Evolutionary conservation across 805 yeast genomes (phyloP).

Genomic region (Ascoidea asiatica): DNA sequence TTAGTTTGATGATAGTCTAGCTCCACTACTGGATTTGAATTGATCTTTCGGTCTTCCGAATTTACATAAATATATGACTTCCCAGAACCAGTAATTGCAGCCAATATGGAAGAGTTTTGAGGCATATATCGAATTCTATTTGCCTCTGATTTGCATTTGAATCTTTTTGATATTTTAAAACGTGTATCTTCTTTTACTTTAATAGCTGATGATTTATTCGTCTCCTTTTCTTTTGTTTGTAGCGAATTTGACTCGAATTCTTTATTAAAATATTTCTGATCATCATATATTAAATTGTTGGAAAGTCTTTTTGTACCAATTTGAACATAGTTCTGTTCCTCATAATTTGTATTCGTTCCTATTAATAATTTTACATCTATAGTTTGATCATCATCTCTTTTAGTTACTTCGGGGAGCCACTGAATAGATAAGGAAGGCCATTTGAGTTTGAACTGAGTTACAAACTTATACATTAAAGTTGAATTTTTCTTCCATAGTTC

Average conservation of each 20-base stretch:
- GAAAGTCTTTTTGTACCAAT: constrained; percentile 53
- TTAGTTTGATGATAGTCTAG: constrained; percentile 46
- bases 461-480: constrained; percentile 71
- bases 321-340: constrained; percentile 52
- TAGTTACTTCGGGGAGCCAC: constrained; percentile 44
- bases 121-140: constrained; percentile 66
- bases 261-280: too few species aligned
- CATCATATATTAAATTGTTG: constrained; percentile 17
- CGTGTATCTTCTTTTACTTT: constrained; percentile 31
- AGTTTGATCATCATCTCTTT: constrained; percentile 16
- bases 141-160: constrained; percentile 44
- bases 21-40: constrained; percentile 16
- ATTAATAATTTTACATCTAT: constrained; percentile 39
- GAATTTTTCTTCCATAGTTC: constrained; percentile 73
- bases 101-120: constrained; percentile 36
- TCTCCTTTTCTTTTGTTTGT: too few species aligned
- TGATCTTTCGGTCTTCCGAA: constrained; percentile 15
- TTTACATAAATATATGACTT: constrained; percentile 39
- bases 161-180: constrained; percentile 47
- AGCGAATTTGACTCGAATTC: too few species aligned
- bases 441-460: constrained; percentile 62
- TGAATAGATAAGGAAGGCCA: constrained; percentile 79
- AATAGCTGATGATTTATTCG: too few species aligned
- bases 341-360: constrained; percentile 67
- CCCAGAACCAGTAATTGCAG: constrained; percentile 61